Base-by-base conservation (phyloP, 768 basidiomycete genomes). In the Clathrus columnatus region DNA sequence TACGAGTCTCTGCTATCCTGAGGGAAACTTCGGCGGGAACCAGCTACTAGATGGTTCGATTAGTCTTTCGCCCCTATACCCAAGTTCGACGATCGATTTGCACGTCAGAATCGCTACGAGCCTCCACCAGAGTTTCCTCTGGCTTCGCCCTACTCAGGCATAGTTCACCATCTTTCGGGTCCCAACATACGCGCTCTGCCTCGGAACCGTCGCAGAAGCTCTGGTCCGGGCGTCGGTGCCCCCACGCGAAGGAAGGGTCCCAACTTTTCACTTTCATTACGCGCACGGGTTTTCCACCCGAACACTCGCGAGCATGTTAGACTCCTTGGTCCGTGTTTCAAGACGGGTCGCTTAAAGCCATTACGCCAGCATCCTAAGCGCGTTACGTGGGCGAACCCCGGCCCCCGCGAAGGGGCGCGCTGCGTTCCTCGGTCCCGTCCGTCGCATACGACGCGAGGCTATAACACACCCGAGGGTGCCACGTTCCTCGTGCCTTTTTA, bases 121-220 rank as follows among this genome's bases (percentile, higher is more conserved):
- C 86, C 84, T 87, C 85, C 85, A 88, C 84, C 86, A 87, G 85
- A 85, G 87, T 89, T 88, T 88, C 85, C 87, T 85, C 85, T 88
- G 86, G 85, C 86, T 87, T 86, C 82, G 77, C 84, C 84, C 83
- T 86, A 83, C 81, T 83, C 84, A 85, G 75, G 78, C 83, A 86
- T 85, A 85, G 82, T 85, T 85, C 84, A 85, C 83, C 83, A 85
- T 85, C 83, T 85, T 86, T 85, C 83, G 82, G 84, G 83, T 85
- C 84, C 82, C 81, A 85, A 81, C 84, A 83, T 81, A 75, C 78
- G 80, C 81, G 83, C 84, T 85, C 83, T 78, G 82, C 82, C 80
- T 77, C 82, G 75, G 80, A 80, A 71, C 81, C 82, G 68, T 84
- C 77, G 76, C 78, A 79, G 71, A 80, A 83, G 75, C 72, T 83